Evolutionary conservation across 1,139 yeast genomes (phyloP).

Genomic region (Blastobotrys buckinghamii): DNA sequence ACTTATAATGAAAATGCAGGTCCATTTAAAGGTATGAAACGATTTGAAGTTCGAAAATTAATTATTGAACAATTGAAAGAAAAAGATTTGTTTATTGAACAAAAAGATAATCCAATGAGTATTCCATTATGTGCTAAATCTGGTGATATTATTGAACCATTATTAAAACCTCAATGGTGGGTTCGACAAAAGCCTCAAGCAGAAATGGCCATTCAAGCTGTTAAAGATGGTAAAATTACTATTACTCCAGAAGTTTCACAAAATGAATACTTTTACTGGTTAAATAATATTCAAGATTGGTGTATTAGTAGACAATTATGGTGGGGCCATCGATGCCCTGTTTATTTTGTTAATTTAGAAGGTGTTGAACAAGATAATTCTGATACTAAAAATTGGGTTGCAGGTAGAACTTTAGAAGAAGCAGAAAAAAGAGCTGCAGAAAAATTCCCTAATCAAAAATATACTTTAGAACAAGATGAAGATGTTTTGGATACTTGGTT

Average conservation of each 20-base stretch:
- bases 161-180: constrained; percentile 99
- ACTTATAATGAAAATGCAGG: constrained; percentile 88
- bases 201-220: constrained; percentile 78
- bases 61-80: constrained; percentile 79
- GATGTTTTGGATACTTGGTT: constrained; percentile 99
- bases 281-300: constrained; percentile 97
- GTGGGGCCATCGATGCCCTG: constrained; percentile 99
- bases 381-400: constrained; percentile 81
- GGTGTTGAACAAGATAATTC: constrained; percentile 55
- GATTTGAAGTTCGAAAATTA: constrained; percentile 86
- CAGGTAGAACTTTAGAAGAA: constrained; percentile 78
- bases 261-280: constrained; percentile 92
- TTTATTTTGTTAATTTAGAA: constrained; percentile 77
- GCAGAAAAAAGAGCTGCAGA: constrained; percentile 75
- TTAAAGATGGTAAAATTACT: constrained; percentile 70
- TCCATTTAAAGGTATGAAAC: constrained; percentile 73
- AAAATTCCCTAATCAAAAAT: constrained; percentile 64
- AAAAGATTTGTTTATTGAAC: constrained; percentile 71
- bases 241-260: constrained; percentile 87
- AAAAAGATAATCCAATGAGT: constrained; percentile 91
- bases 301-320: constrained; percentile 98
- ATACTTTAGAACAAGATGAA: constrained; percentile 87
- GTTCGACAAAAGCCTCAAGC: constrained; percentile 91
- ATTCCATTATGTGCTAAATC: constrained; percentile 93
- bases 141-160: constrained; percentile 94